Evolutionary conservation across 352 stramenopile species (phyloP).

Genomic region (Globisporangium orthogonon): DNA sequence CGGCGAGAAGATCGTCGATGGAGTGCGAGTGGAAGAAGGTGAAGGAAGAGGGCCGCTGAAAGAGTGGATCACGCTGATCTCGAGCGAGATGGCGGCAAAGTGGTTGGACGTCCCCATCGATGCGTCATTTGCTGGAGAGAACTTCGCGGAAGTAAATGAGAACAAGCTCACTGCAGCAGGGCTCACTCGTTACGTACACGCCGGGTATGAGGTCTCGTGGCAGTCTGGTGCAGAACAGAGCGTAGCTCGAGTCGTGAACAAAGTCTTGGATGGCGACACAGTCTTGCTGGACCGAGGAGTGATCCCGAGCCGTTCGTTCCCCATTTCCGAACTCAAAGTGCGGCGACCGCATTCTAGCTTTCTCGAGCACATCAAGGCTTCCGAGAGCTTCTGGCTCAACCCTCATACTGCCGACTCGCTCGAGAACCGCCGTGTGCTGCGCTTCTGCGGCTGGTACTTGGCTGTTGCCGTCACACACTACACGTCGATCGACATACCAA

Average conservation of each 20-base stretch:
- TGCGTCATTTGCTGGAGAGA: slow-evolving; percentile 8
- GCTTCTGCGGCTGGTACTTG: slow-evolving; percentile 62
- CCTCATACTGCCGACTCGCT: slow-evolving; percentile 23
- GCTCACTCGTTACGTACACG: slow-evolving; percentile 11
- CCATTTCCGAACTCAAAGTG: slow-evolving; percentile 29
- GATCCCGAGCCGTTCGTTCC: slow-evolving; percentile 22
- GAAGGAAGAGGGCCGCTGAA: slow-evolving; percentile 71
- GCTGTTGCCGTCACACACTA: slow-evolving; percentile 44
- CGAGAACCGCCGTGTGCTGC: slow-evolving; percentile 26
- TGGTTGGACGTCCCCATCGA: slow-evolving; percentile 30
- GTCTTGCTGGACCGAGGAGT: slow-evolving; percentile 48
- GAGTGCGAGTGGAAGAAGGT: slow-evolving; percentile 57
- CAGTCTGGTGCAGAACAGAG: slow-evolving; percentile 15
- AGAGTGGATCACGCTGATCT: slow-evolving; percentile 60
- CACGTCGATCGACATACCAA: slow-evolving; percentile 23
- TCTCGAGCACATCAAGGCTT: slow-evolving; percentile 54
- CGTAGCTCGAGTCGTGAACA: slow-evolving; percentile 45
- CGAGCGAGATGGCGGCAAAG: slow-evolving; percentile 29
- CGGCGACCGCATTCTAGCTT: slow-evolving; percentile 29
- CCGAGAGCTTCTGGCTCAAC: slow-evolving; percentile 63
- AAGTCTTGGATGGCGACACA: slow-evolving; percentile 23
- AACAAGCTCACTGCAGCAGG: slow-evolving; percentile 41
- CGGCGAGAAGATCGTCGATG: slow-evolving; percentile 60
- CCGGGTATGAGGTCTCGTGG: slow-evolving; percentile 36
- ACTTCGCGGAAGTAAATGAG: slow-evolving; percentile 29